phyloP scores from a whole-genome alignment of 352 stramenopile genomes.

The Phytophthora lateralis region DNA sequence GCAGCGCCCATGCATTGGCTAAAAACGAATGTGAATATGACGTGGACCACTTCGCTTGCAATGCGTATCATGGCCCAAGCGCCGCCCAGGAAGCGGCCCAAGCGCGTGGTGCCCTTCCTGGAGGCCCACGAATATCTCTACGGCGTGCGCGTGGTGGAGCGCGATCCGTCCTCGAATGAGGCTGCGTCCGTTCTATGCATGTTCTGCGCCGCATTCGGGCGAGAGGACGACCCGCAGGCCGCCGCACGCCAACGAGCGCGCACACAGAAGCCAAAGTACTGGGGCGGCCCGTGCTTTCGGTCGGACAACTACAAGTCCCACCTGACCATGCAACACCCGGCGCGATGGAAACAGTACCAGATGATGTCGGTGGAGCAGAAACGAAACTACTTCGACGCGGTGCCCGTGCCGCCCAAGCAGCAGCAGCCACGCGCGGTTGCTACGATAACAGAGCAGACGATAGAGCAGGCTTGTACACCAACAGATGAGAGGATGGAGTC shows the following conservation, averaged over 20 bases:
- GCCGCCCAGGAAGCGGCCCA: constrained; percentile 13
- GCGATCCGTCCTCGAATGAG: not conserved
- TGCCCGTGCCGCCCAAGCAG: constrained; percentile 7
- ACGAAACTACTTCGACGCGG: constrained; percentile 11
- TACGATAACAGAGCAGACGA: not conserved
- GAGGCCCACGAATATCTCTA: constrained; percentile 31
- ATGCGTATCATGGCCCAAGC: no score
- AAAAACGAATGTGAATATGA: no score
- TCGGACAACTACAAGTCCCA: constrained; percentile 39
- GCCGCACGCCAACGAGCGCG: constrained; percentile 12
- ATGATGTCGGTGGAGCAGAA: constrained; percentile 9
- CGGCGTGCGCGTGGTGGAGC: constrained; percentile 28
- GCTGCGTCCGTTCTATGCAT: constrained; percentile 25
- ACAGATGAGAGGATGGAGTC: not conserved
- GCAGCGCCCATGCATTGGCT: no score
- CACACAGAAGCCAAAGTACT: constrained; percentile 30
- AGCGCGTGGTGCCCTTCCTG: constrained; percentile 30
- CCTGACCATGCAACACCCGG: constrained; percentile 18
- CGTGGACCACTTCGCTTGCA: no score
- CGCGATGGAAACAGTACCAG: constrained; percentile 25
- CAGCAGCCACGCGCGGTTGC: not conserved
- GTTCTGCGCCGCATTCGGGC: constrained; percentile 37
- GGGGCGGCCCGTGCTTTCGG: constrained; percentile 27
- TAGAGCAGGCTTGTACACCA: not conserved
- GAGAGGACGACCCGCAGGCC: constrained; percentile 16